phyloP scores from a whole-genome alignment of 805 yeast genomes.

The Clavispora fructus region DNA sequence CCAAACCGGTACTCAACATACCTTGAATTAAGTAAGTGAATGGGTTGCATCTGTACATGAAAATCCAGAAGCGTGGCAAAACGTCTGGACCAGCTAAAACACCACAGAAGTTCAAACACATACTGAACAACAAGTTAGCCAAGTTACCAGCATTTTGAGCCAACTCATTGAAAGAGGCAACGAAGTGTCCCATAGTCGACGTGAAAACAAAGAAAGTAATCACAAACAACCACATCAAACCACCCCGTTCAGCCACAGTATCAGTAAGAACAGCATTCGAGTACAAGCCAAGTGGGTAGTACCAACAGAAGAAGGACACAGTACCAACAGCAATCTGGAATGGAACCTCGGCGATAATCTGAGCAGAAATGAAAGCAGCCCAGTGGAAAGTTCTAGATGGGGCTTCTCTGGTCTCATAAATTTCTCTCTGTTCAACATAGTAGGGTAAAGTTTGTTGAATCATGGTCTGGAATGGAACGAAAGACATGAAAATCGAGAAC shows the following conservation, averaged over 20 bases:
- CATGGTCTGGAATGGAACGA: constrained; percentile 35
- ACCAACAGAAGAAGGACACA: constrained; percentile 57
- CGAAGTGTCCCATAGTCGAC: constrained; percentile 21
- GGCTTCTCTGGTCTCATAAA: constrained; percentile 43
- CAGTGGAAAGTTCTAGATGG: constrained; percentile 42
- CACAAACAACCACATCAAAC: constrained; percentile 29
- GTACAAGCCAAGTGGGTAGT: constrained; percentile 44
- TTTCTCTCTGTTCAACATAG: constrained; percentile 39
- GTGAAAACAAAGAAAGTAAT: constrained; percentile 15
- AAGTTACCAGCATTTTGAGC: constrained; percentile 23
- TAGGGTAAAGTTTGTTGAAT: constrained; percentile 39
- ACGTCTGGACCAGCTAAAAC: constrained; percentile 51
- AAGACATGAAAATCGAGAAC: constrained; percentile 44
- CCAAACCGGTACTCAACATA: constrained; percentile 38
- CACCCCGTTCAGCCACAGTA: constrained; percentile 28
- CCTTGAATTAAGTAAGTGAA: constrained; percentile 52
- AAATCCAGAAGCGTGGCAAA: constrained; percentile 82
- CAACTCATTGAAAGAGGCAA: constrained; percentile 18
- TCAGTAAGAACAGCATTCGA: constrained; percentile 11
- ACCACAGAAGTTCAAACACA: constrained; percentile 66
- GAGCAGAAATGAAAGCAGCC: constrained; percentile 37
- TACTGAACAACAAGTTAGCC: constrained; percentile 19
- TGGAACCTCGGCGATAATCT: constrained; percentile 41
- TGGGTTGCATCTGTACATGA: constrained; percentile 73
- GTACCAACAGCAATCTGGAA: constrained; percentile 50